A percentile compares a stretch with the other conserved stretches of the same genome.
phyloP scores from a whole-genome alignment of 2,329 filamentous ascomycete species.

The Claviceps sp. region DNA sequence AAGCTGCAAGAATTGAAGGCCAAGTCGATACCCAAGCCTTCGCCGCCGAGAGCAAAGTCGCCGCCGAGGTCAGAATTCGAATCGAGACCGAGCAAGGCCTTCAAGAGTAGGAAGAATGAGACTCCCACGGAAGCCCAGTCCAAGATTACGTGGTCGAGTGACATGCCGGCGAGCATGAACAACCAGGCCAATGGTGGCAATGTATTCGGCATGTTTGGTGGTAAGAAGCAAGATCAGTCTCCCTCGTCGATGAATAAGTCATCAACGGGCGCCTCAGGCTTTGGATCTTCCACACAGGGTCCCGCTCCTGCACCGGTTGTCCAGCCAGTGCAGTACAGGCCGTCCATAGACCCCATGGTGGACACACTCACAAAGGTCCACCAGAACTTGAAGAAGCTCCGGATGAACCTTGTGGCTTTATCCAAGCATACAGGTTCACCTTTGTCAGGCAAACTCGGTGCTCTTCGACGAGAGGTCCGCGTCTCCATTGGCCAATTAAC shows the following conservation, averaged over 20 bases:
- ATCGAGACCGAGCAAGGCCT: neutral
- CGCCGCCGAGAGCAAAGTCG: slow-evolving; percentile 15
- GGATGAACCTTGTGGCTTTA: slow-evolving; percentile 49
- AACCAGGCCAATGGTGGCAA: slow-evolving; percentile 11
- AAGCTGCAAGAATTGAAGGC: slow-evolving; percentile 33
- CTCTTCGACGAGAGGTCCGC: slow-evolving; percentile 57
- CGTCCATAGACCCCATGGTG: slow-evolving; percentile 5
- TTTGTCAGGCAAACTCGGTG: slow-evolving; percentile 54
- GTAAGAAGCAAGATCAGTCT: neutral
- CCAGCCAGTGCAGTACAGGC: slow-evolving; percentile 2
- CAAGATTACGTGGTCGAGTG: slow-evolving; percentile 1
- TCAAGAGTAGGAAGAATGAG: slow-evolving; percentile 10
- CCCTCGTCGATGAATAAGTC: neutral
- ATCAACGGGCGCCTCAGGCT: neutral
- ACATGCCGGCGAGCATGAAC: slow-evolving; percentile 10
- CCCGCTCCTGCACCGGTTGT: neutral
- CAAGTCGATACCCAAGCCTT: slow-evolving; percentile 30
- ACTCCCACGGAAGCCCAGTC: slow-evolving; percentile 2
- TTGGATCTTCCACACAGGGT: neutral
- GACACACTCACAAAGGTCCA: slow-evolving; percentile 54
- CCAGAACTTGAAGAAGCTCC: slow-evolving; percentile 54
- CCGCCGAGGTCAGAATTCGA: neutral
- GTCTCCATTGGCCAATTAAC: slow-evolving; percentile 64
- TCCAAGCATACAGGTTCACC: slow-evolving; percentile 29
- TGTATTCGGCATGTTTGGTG: neutral